Evolutionary conservation across 768 basidiomycete genomes (phyloP).

Genomic region (Candolleomyces eurysporus): DNA sequence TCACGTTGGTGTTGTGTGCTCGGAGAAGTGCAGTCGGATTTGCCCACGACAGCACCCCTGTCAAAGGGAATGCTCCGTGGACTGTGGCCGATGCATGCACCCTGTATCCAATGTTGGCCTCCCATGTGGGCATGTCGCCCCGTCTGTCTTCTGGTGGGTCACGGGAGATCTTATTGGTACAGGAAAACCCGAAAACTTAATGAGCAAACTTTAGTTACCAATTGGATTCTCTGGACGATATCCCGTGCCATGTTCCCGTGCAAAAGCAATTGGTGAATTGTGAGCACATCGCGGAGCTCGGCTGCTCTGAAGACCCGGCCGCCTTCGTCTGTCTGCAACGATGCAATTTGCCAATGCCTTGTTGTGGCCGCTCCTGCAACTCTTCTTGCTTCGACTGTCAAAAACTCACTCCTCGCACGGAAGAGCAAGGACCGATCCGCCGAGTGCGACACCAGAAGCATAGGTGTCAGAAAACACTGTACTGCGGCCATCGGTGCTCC

Average conservation of each 20-base stretch:
- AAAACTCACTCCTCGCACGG: constrained; percentile 1
- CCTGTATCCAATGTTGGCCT: constrained; percentile 43
- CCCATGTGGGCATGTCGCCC: constrained; percentile 55
- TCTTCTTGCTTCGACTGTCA: constrained; percentile 52
- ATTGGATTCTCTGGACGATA: constrained; percentile 41
- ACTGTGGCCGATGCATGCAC: constrained; percentile 55
- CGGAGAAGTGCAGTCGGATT: constrained; percentile 46
- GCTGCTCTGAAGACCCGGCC: constrained; percentile 45
- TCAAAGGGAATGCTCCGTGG: constrained; percentile 42
- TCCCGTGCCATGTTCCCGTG: constrained; percentile 43
- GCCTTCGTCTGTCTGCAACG: constrained; percentile 33
- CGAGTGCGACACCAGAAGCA: constrained; percentile 42
- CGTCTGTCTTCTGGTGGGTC: constrained; percentile 47
- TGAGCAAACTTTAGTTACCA: constrained; percentile 33
- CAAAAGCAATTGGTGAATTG: constrained; percentile 46
- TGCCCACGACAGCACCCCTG: constrained; percentile 63
- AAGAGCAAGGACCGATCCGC: constrained; percentile 9
- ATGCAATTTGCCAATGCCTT: constrained; percentile 47
- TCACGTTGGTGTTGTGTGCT: constrained; percentile 48
- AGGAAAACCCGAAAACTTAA: not conserved
- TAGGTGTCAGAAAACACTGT: constrained; percentile 48
- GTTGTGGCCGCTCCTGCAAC: constrained; percentile 53
- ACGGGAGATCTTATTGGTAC: constrained; percentile 10
- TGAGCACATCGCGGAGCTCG: constrained; percentile 49
- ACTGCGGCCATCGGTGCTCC: constrained; percentile 56